Evolutionary conservation across 169 alveolate genomes (phyloP), one percentile per base, ranked within the genome.

Genomic region (Plasmodium vinckei): DNA sequence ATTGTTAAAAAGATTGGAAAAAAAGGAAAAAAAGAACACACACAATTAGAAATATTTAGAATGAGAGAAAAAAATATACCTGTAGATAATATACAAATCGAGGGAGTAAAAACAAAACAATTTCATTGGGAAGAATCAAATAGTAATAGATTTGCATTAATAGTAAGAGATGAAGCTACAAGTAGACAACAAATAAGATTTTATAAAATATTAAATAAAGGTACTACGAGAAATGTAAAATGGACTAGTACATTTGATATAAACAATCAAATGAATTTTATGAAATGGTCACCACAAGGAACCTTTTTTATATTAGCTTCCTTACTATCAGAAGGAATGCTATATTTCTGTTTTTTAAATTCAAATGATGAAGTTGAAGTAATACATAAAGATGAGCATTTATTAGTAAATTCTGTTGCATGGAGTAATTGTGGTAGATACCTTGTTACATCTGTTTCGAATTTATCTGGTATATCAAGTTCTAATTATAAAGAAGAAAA

Each of bases 391-490:
- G 97, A 95, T 88, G 97, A 95, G 65, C 97, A 95, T 47, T 88
- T 94, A 72, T 88, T 95, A 95, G 94, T 95, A 75, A 95, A 95
- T 89, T 91, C 95, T 51, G 88, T 96, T 27, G 90, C 93, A 64
- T 96, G 98, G 98, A 95, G 96, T 75, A 92, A 96, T 67, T 94
- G 97, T 65, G 98, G 98, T 0, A 88, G 98, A 51, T 96, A 93
- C 73, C 70, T 96, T 51, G 95, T 97, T 46, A 95, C 97, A 13
- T 87, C 93, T 21, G 96, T 94, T 4, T 84, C 88, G 0, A 65
- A 46, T 67, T 23, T 25, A 10, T n/a, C 79, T 0, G 53, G 53
- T 27, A 72, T 63, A 17, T 25, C 60, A 1, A 57, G 53, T 56
- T 64, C 72, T 25, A 54, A 56, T 9, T 63, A 71, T 17, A 87